Evolutionary conservation across 139 green algal genomes (phyloP).

Genomic region (Asterochloris erici): DNA sequence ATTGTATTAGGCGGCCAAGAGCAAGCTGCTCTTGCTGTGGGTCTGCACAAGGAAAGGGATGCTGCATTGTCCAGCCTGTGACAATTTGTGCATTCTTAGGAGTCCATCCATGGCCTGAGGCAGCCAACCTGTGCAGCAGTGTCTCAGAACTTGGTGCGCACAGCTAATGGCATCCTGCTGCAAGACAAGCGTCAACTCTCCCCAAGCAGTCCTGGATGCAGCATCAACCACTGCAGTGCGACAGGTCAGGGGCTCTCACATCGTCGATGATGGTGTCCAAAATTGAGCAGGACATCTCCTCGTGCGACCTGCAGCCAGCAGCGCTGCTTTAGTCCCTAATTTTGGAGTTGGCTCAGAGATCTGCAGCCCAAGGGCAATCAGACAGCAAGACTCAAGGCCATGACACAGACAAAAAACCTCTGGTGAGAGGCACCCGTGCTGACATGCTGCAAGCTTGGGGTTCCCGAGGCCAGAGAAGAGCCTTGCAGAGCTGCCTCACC

Average conservation of each 20-base stretch:
- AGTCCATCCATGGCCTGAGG: too few species aligned
- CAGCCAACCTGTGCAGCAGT: too few species aligned
- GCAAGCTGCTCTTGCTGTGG: too few species aligned
- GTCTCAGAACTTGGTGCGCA: too few species aligned
- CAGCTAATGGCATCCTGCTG: too few species aligned
- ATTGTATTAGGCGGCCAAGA: too few species aligned
- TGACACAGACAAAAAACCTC: too few species aligned
- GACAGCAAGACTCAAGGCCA: background rate
- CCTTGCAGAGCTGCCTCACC: background rate
- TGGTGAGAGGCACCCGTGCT: too few species aligned
- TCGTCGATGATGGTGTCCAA: slow-evolving; percentile 64
- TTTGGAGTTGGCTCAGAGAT: background rate
- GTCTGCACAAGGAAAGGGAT: too few species aligned
- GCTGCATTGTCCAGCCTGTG: too few species aligned
- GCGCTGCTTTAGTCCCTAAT: background rate
- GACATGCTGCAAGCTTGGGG: background rate
- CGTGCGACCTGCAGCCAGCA: slow-evolving; percentile 53
- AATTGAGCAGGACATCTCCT: slow-evolving; percentile 65
- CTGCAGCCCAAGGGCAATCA: background rate
- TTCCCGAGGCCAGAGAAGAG: background rate
- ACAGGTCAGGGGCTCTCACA: background rate
- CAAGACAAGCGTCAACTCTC: too few species aligned
- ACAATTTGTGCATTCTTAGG: too few species aligned
- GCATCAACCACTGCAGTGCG: background rate
- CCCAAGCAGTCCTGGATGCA: slow-evolving; percentile 2